phyloP scores from a whole-genome alignment of 345 rosid species.

The Combretum micranthum region DNA sequence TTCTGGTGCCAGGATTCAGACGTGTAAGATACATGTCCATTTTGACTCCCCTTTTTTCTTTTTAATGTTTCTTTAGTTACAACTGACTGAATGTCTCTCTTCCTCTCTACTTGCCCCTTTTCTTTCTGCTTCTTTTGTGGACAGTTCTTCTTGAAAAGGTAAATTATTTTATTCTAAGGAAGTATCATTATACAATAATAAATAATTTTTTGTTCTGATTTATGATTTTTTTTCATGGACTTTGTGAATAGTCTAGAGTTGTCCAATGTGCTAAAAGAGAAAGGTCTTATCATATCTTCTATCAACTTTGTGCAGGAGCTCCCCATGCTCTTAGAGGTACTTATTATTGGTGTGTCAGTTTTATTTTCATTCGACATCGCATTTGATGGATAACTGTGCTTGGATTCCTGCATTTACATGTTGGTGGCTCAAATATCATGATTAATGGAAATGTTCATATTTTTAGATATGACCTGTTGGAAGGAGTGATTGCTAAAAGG shows the following conservation, averaged over 20 bases:
- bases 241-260: constrained; percentile 85
- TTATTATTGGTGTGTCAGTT: neutral
- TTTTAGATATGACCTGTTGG: too few relatives aligned
- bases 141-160: constrained; percentile 99
- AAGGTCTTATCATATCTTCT: constrained; percentile 97
- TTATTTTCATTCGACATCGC: neutral
- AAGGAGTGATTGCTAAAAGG: too few relatives aligned
- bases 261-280: constrained; percentile 96
- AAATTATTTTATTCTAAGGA: constrained; percentile 15
- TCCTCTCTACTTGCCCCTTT: constrained; percentile 17
- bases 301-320: constrained; percentile 99
- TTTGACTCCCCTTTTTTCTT: constrained; percentile 8
- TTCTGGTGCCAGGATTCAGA: constrained; percentile 97
- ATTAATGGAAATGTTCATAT: too few relatives aligned
- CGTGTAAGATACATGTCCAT: constrained; percentile 53
- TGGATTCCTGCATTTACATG: too few relatives aligned
- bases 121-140: constrained; percentile 12
- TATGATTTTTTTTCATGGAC: constrained; percentile 20
- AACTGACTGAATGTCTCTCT: constrained; percentile 20
- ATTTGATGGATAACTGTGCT: neutral
- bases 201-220: constrained; percentile 4
- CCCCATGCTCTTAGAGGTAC: constrained; percentile 67
- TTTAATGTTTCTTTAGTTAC: constrained; percentile 3
- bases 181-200: constrained; percentile 3
- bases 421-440: too few relatives aligned